These are phyloP conservation scores for Melaleuca alternifolia DNA, from an alignment of 345 rosid species.

Conservation along the genomic window DNA sequence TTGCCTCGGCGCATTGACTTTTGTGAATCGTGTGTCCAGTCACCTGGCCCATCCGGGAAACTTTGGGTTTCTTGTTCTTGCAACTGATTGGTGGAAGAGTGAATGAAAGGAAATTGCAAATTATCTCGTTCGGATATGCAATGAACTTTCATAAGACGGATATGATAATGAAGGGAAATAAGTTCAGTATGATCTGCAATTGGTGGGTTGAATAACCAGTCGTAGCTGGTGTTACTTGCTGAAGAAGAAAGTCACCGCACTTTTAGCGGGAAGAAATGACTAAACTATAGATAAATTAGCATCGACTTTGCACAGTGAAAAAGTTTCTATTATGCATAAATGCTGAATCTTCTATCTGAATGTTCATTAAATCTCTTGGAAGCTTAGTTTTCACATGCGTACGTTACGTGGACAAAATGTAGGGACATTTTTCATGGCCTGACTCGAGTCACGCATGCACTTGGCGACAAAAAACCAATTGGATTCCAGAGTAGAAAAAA, in stretches of 20 bases:
- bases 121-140: neutral
- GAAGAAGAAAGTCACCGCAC: too few relatives aligned
- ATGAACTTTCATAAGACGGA: neutral
- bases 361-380: neutral
- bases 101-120: neutral
- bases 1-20: neutral
- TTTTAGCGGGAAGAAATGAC: neutral
- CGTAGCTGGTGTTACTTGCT: too few relatives aligned
- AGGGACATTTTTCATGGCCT: neutral
- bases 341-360: neutral
- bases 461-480: neutral
- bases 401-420: neutral
- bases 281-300: neutral
- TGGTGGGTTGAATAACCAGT: neutral
- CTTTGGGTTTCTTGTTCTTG: neutral
- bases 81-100: neutral
- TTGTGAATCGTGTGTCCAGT: neutral
- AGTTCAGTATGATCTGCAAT: neutral
- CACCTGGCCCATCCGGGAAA: neutral
- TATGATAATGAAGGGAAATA: too few relatives aligned
- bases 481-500: neutral
- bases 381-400: neutral
- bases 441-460: neutral
- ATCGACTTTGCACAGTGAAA: neutral
- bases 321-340: neutral